Percentiles rank a stretch among this genome's conserved stretches.
Evolutionary conservation across 768 basidiomycete genomes (phyloP).

Genomic region (Austroboletus festivus): DNA sequence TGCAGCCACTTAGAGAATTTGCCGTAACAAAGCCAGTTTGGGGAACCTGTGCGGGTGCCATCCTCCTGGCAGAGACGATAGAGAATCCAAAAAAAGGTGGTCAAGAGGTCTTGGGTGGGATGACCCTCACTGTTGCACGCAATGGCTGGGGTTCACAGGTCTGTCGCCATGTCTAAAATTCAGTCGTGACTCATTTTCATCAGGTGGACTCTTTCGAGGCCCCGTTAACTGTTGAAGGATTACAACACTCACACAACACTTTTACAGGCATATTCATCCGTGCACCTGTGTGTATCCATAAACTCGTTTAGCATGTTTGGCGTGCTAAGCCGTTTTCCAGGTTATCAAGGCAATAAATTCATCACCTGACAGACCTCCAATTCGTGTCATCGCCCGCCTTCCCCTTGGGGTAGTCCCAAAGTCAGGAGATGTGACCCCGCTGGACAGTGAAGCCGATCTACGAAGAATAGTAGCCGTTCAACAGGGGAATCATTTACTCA

Average conservation of each 20-base stretch:
- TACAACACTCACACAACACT: constrained; percentile 55
- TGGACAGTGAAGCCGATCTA: constrained; percentile 49
- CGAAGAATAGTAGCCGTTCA: constrained; percentile 78
- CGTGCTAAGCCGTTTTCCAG: constrained; percentile 33
- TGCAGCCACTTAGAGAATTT: constrained; percentile 78
- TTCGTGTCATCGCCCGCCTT: constrained; percentile 70
- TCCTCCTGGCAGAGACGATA: constrained; percentile 72
- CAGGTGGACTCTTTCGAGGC: constrained; percentile 92
- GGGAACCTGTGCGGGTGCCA: constrained; percentile 97
- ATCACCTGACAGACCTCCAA: constrained; percentile 47
- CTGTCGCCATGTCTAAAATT: background rate
- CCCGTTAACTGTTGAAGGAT: constrained; percentile 58
- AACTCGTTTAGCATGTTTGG: background rate
- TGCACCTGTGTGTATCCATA: constrained; percentile 62
- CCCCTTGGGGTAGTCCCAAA: constrained; percentile 49
- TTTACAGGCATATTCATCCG: constrained; percentile 92
- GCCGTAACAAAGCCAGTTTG: constrained; percentile 74
- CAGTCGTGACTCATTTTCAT: background rate
- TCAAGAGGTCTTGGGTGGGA: constrained; percentile 80
- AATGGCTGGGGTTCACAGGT: constrained; percentile 97
- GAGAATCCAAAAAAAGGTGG: constrained; percentile 82
- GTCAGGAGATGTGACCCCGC: constrained; percentile 33
- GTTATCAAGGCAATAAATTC: constrained; percentile 57
- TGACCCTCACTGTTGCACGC: constrained; percentile 75
- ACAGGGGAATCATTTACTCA: constrained; percentile 81